Percentiles rank a stretch among this genome's conserved stretches.
phyloP scores from a whole-genome alignment of 2,329 filamentous ascomycete species.

The Fusarium beomiforme region DNA sequence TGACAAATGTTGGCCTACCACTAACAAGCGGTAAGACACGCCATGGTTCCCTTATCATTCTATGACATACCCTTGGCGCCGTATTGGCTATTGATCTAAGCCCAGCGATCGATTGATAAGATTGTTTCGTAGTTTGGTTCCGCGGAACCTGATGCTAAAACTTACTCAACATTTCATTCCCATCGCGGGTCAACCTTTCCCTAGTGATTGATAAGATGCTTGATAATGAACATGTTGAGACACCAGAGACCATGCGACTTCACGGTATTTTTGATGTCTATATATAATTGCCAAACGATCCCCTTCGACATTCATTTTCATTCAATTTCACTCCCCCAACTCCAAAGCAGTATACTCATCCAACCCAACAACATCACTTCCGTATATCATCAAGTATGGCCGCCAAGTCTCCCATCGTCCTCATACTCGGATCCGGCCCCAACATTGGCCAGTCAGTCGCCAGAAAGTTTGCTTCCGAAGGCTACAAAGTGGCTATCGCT shows the following conservation, averaged over 20 bases:
- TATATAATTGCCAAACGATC: accelerated
- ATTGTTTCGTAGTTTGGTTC: not conserved
- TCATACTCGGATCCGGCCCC: conserved; percentile 43
- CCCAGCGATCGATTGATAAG: not conserved
- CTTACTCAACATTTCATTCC: accelerated
- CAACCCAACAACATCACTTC: too few species aligned
- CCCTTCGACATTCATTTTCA: accelerated
- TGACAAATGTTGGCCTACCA: not conserved
- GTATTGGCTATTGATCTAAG: not conserved
- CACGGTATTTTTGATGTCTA: accelerated
- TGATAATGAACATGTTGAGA: not conserved
- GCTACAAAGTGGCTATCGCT: conserved; percentile 42
- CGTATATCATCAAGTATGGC: not conserved
- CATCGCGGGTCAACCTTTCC: not conserved
- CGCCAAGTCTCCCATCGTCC: conserved; percentile 11
- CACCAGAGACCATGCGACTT: too few species aligned
- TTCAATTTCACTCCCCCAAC: not conserved
- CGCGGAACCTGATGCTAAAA: not conserved
- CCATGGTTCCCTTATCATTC: too few species aligned
- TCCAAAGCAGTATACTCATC: too few species aligned
- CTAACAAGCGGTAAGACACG: not conserved
- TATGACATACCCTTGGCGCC: too few species aligned
- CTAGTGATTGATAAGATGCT: not conserved
- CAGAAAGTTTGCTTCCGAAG: conserved; percentile 35
- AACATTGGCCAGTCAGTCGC: conserved; percentile 39